Evolutionary conservation across 768 basidiomycete genomes (phyloP).

Genomic region (Kwoniella botswanensis): DNA sequence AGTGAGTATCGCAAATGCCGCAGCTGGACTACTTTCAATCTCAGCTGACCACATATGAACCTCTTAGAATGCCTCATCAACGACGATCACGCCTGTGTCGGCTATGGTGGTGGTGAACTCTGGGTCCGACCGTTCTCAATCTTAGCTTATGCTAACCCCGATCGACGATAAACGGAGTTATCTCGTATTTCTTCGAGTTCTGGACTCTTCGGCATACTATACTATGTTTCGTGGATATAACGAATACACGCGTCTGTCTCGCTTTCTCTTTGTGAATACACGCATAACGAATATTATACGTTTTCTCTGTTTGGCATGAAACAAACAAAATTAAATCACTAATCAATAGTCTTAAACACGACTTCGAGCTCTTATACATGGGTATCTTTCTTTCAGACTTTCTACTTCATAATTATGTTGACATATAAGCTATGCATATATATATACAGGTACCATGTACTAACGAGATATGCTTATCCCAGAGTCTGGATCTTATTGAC

Average conservation of each 20-base stretch:
- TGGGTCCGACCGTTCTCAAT: constrained; percentile 56
- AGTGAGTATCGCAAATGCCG: constrained; percentile 29
- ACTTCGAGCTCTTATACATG: background rate
- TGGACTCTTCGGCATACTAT: background rate
- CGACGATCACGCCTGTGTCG: constrained; percentile 57
- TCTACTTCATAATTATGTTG: background rate
- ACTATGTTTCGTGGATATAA: background rate
- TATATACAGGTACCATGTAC: background rate
- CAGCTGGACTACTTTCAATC: background rate
- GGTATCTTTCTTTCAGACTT: background rate
- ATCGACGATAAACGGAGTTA: constrained; percentile 18
- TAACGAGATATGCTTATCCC: background rate
- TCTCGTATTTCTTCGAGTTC: background rate
- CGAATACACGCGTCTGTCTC: constrained; percentile 8
- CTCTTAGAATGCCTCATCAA: constrained; percentile 47
- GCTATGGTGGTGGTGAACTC: constrained; percentile 56
- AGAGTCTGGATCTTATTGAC: background rate
- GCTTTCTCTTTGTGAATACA: constrained; percentile 3
- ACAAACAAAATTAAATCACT: background rate
- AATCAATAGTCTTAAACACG: background rate
- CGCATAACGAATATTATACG: constrained; percentile 1
- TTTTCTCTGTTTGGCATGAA: background rate
- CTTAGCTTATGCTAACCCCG: constrained; percentile 42
- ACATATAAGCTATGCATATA: constrained; percentile 6
- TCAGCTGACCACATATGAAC: background rate